phyloP scores from a whole-genome alignment of 2,329 filamentous ascomycete species.

The Aspergillus novoparasiticus region DNA sequence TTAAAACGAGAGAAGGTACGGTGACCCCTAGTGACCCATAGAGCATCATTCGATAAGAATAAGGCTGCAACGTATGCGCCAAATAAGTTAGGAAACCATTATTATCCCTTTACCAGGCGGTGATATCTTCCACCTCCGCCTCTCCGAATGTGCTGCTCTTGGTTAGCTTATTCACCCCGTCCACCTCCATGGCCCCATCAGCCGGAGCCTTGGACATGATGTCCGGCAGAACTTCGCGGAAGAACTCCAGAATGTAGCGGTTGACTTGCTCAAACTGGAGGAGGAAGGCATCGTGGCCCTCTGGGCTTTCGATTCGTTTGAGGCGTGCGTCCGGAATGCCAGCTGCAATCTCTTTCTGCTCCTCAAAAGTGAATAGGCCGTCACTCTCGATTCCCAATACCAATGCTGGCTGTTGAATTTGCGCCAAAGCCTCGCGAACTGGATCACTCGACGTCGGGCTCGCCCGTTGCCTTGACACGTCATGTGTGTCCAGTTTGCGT shows the following conservation, averaged over 20 bases:
- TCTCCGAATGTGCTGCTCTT: conserved; percentile 95
- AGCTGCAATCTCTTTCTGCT: conserved; percentile 88
- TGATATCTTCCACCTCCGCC: conserved; percentile 94
- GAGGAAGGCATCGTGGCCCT: conserved; percentile 95
- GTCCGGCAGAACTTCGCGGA: conserved; percentile 79
- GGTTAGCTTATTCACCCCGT: conserved; percentile 63
- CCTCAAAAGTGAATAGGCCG: conserved; percentile 93
- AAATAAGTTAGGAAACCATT: conserved; percentile 7
- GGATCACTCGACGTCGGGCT: conserved; percentile 43
- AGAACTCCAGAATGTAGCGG: conserved; percentile 77
- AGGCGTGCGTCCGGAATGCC: conserved; percentile 76
- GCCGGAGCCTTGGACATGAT: conserved; percentile 73
- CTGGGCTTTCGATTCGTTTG: conserved; percentile 86
- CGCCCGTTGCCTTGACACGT: conserved; percentile 77
- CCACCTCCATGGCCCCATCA: conserved; percentile 51
- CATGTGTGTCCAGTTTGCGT: conserved; percentile 95
- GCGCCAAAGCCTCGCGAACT: conserved; percentile 72
- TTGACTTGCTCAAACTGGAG: conserved; percentile 98
- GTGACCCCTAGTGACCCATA: conserved; percentile 10
- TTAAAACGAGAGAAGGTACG: conserved; percentile 15
- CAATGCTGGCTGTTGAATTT: conserved; percentile 86
- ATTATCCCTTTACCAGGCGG: conserved; percentile 70
- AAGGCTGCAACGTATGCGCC: conserved; percentile 36
- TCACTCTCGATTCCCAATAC: conserved; percentile 95
- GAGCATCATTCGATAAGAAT: conserved; percentile 14